Base-by-base conservation (phyloP, 257 asterid species). In the Solanum acaule region DNA sequence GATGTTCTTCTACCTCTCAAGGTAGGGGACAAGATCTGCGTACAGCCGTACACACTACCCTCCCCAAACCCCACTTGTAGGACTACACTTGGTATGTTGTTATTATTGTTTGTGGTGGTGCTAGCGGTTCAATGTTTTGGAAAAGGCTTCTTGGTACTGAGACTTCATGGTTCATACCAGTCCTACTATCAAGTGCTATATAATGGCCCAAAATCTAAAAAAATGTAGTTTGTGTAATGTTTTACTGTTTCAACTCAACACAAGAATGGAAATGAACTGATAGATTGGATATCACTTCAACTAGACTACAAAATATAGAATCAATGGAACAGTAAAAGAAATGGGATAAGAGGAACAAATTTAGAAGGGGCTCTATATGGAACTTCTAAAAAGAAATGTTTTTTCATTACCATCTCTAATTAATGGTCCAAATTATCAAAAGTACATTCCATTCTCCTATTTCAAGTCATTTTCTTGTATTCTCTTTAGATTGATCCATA, bases 351-450 rank as follows among this genome's bases (percentile, higher is more conserved):
- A 49, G 61, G 61, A 49, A 49, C 63, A 52, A 18, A 52, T 6
- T 71, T 15, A 31, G n/a, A 70, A 16, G 16, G 23, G 99, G 90
- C 93, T 97, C 89, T 96, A 93, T 76, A 90, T 97, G 98, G 99
- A 97, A 94, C 94, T 97, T 82, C 86, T 96, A 34, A 97, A 91
- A 90, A 89, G 98, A 94, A 93, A 94, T 83, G 95, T 92, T n/a
- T 95, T 96, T 90, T 96, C 98, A 59, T 89, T 96, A 90, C 92
- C 94, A 42, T 92, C 96, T 87, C 91, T 93, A 71, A 89, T 93
- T 89, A 94, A 94, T 90, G 95, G 96, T 68, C 98, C 99, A 63
- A 93, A 94, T 83, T 94, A 97, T 91, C 93, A 88, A 27, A 92
- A 90, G 99, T 95, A 96, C 73, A 33, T 65, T 46, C 81, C 42